Evolutionary conservation across 2,329 filamentous ascomycete species (phyloP).

Genomic region (Stromatinia cepivora): DNA sequence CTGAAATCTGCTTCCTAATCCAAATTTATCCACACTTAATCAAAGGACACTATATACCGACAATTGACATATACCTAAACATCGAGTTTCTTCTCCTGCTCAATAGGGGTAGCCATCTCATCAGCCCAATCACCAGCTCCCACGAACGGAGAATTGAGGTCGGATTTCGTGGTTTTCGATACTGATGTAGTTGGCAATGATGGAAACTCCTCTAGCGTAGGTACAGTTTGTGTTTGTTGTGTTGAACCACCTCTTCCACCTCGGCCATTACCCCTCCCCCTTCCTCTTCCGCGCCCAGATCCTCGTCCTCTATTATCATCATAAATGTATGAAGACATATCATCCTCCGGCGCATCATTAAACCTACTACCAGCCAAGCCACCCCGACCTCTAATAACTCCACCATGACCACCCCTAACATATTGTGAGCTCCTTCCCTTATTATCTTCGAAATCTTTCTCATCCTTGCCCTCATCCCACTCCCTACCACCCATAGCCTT

Average conservation of each 20-base stretch:
- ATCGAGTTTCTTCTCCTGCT: constrained; percentile 30
- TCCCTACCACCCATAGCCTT: constrained; percentile 40
- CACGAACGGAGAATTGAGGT: constrained; percentile 21
- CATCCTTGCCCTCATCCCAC: constrained; percentile 41
- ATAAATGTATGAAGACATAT: constrained; percentile 9
- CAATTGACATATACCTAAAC: not conserved
- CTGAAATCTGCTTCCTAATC: not conserved
- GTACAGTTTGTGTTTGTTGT: constrained; percentile 24
- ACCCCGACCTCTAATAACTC: constrained; percentile 31
- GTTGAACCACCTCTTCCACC: constrained; percentile 31
- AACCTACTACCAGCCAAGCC: constrained; percentile 22
- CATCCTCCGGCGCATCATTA: constrained; percentile 25
- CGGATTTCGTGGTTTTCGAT: constrained; percentile 21
- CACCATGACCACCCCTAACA: constrained; percentile 38
- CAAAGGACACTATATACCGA: not conserved
- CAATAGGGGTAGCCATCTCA: constrained; percentile 38
- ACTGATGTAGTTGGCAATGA: constrained; percentile 26
- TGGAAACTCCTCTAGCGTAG: constrained; percentile 36
- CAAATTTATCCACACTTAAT: not conserved
- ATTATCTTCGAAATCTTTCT: constrained; percentile 39
- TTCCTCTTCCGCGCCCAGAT: constrained; percentile 21
- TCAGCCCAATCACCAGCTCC: constrained; percentile 37
- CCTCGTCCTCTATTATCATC: constrained; percentile 32
- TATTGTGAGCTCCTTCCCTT: constrained; percentile 36
- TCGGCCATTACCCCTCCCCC: constrained; percentile 12